phyloP scores from a whole-genome alignment of 495 filamentous ascomycete species.

The Aspergillus leporis region DNA sequence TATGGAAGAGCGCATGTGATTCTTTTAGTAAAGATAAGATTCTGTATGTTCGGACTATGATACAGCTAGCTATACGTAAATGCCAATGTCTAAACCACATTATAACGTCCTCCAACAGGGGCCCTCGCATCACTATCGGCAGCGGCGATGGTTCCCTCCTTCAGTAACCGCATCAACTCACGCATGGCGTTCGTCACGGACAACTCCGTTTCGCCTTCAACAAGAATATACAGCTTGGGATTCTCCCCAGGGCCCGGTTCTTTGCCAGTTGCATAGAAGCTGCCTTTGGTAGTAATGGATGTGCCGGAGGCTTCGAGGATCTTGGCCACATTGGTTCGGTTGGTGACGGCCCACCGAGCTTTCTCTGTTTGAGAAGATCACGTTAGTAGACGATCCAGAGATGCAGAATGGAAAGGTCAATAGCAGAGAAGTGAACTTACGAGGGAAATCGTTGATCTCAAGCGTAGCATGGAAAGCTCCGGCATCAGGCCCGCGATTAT shows the following conservation, averaged over 20 bases:
- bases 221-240: slow-evolving; percentile 94
- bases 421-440: slow-evolving; percentile 45
- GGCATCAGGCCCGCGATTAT: slow-evolving; percentile 97
- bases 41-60: slow-evolving; percentile 10
- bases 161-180: slow-evolving; percentile 83
- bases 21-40: background rate
- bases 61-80: slow-evolving; percentile 22
- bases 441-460: slow-evolving; percentile 99
- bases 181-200: slow-evolving; percentile 89
- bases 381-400: slow-evolving; percentile 24
- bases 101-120: slow-evolving; percentile 84
- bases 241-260: slow-evolving; percentile 69
- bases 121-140: slow-evolving; percentile 80
- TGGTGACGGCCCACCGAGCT: slow-evolving; percentile 98
- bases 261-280: slow-evolving; percentile 80
- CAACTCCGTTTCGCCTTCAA: slow-evolving; percentile 94
- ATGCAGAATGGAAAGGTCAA: background rate
- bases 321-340: slow-evolving; percentile 97
- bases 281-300: slow-evolving; percentile 96
- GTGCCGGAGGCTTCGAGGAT: slow-evolving; percentile 94
- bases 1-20: background rate
- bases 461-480: slow-evolving; percentile 96
- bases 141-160: slow-evolving; percentile 90
- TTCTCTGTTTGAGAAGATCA: slow-evolving; percentile 60
- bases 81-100: slow-evolving; percentile 61